Evolutionary conservation across 2,329 filamentous ascomycete genomes (phyloP).

Genomic region (Penicillium sp.): DNA sequence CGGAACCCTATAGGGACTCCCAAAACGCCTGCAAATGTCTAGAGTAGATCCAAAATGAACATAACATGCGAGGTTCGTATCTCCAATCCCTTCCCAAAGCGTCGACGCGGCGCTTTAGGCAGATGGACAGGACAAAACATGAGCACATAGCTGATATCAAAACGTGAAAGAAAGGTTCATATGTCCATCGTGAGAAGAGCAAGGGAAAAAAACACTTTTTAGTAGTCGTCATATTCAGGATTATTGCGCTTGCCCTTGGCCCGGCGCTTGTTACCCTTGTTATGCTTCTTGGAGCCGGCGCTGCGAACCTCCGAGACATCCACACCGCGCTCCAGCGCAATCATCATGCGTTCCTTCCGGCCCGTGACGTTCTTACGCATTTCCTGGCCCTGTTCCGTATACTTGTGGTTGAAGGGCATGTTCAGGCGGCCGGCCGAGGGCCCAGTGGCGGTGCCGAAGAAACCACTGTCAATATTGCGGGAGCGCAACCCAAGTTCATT

Average conservation of each 20-base stretch:
- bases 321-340: slow-evolving; percentile 81
- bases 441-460: slow-evolving; percentile 71
- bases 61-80: slow-evolving; percentile 25
- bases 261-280: slow-evolving; percentile 46
- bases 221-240: slow-evolving; percentile 35
- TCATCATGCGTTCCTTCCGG: slow-evolving; percentile 76
- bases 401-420: slow-evolving; percentile 88
- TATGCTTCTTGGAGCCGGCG: slow-evolving; percentile 79
- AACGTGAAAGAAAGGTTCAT: slow-evolving; percentile 9
- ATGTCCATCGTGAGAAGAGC: slow-evolving; percentile 12
- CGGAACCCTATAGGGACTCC: slow-evolving; percentile 3
- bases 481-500: slow-evolving; percentile 70
- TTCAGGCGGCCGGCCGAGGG: slow-evolving; percentile 68
- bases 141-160: slow-evolving; percentile 24
- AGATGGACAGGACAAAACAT: slow-evolving; percentile 6
- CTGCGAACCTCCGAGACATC: slow-evolving; percentile 76
- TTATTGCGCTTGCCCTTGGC: slow-evolving; percentile 38
- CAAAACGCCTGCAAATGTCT: slow-evolving; percentile 26
- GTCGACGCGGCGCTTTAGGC: not conserved
- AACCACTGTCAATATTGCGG: slow-evolving; percentile 78
- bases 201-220: slow-evolving; percentile 25
- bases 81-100: slow-evolving; percentile 11
- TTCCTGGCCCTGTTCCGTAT: slow-evolving; percentile 75
- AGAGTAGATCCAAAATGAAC: slow-evolving; percentile 17
- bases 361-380: slow-evolving; percentile 79